These are phyloP conservation scores for Agrocybe chaxingu DNA, from an alignment of 768 basidiomycete species.

Conservation along the genomic window DNA sequence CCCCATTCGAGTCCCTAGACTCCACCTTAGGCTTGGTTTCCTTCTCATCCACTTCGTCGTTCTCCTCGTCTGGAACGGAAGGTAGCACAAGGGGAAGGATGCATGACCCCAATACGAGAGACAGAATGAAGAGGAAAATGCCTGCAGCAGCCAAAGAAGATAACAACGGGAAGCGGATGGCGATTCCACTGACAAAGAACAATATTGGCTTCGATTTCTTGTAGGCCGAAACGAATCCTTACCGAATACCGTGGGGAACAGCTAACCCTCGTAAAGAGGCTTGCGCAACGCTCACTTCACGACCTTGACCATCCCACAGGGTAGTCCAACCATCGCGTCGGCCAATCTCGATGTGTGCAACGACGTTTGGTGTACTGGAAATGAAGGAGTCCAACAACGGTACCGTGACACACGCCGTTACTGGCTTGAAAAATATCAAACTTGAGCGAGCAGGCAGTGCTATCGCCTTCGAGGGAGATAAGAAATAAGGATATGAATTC, in stretches of 20 bases:
- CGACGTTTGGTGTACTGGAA: constrained; percentile 41
- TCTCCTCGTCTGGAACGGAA: constrained; percentile 7
- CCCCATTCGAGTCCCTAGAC: background rate
- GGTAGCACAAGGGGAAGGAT: constrained; percentile 37
- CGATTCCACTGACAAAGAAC: constrained; percentile 49
- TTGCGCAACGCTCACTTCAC: constrained; percentile 66
- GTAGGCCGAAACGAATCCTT: constrained; percentile 13
- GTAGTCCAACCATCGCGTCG: constrained; percentile 71
- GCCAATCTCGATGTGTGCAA: constrained; percentile 70
- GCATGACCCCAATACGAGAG: constrained; percentile 44
- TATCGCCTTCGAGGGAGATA: constrained; percentile 49
- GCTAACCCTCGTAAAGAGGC: constrained; percentile 62
- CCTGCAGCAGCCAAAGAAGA: constrained; percentile 45
- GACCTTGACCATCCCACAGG: constrained; percentile 65
- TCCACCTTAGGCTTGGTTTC: background rate
- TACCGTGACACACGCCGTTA: constrained; percentile 45
- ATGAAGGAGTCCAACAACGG: constrained; percentile 57
- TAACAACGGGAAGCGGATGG: constrained; percentile 65
- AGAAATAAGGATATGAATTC: constrained; percentile 4
- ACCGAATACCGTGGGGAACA: constrained; percentile 71
- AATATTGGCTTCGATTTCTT: background rate
- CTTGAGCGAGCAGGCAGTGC: constrained; percentile 42
- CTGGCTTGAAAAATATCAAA: constrained; percentile 37
- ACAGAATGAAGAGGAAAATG: constrained; percentile 45
- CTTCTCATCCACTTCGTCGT: constrained; percentile 6